Evolutionary conservation across 805 yeast genomes (phyloP).

Genomic region (Cyberlindnera veronae): DNA sequence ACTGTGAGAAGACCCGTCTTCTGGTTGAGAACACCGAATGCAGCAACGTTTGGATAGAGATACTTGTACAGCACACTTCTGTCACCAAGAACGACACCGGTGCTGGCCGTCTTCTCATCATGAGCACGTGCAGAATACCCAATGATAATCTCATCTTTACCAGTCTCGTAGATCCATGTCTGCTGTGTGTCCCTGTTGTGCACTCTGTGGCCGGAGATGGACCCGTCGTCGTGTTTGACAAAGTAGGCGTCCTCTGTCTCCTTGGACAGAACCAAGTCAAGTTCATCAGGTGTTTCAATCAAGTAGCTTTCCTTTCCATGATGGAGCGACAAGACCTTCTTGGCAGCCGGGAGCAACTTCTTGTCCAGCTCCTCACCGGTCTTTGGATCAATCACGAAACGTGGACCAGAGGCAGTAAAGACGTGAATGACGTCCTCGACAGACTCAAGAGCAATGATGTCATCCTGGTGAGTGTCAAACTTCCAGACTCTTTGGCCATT

Average conservation of each 20-base stretch:
- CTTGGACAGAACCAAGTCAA: conserved; percentile 19
- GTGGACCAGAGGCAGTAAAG: conserved; percentile 22
- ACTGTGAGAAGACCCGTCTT: conserved; percentile 36
- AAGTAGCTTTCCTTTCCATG: conserved; percentile 18
- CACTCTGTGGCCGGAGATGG: conserved; percentile 25
- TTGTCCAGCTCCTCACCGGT: conserved; percentile 28
- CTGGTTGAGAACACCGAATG: conserved; percentile 11
- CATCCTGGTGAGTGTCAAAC: conserved; percentile 21
- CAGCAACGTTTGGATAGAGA: conserved; percentile 12
- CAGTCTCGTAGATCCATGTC: conserved; percentile 1
- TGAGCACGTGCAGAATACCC: conserved; percentile 38
- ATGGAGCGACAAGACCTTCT: conserved; percentile 9
- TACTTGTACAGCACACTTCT: conserved; percentile 15
- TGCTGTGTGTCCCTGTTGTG: not conserved
- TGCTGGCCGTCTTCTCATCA: conserved; percentile 44
- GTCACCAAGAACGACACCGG: conserved; percentile 42
- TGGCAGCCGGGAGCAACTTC: conserved; percentile 14
- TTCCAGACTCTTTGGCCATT: conserved; percentile 42
- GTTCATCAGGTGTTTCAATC: conserved; percentile 16
- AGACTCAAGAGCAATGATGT: conserved; percentile 25
- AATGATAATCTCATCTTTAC: conserved; percentile 31
- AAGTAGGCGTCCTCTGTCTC: conserved; percentile 12
- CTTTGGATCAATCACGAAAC: conserved; percentile 22
- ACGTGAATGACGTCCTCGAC: conserved; percentile 14
- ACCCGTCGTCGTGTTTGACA: conserved; percentile 24